A percentile compares a stretch with the other conserved stretches of the same genome.
Conservation (phyloP, 257 asterid species). For the Thymus quinquecostatus region DNA sequence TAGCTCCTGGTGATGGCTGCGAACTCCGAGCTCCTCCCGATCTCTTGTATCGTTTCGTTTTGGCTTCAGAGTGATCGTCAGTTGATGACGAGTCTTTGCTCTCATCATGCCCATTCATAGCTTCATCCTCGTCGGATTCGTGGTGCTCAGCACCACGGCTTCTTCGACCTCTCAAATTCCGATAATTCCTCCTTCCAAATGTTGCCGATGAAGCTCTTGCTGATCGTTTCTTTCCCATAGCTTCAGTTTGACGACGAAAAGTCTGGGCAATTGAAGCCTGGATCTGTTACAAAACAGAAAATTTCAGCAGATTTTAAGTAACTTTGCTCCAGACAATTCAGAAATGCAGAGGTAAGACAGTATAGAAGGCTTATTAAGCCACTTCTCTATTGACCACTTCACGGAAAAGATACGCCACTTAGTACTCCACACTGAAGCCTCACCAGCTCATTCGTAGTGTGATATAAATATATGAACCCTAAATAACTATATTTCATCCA, state of each 20-base stretch:
- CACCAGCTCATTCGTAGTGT: conserved; percentile 9
- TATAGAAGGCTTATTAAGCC: background rate
- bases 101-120: conserved; percentile 55
- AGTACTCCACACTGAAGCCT: conserved; percentile 19
- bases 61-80: conserved; percentile 72
- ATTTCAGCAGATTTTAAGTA: conserved; percentile 13
- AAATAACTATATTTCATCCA: conserved; percentile 23
- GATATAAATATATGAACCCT: conserved; percentile 12
- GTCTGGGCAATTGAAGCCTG: conserved; percentile 89
- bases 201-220: conserved; percentile 52
- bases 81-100: conserved; percentile 84
- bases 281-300: conserved; percentile 50
- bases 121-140: conserved; percentile 82
- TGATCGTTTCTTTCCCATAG: conserved; percentile 71
- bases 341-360: conserved; percentile 12
- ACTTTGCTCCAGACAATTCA: conserved; percentile 6
- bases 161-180: conserved; percentile 67
- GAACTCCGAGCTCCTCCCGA: conserved; percentile 55
- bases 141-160: conserved; percentile 53
- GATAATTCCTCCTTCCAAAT: conserved; percentile 56
- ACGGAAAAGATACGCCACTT: conserved; percentile 4
- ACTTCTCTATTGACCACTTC: conserved; percentile 2
- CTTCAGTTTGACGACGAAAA: conserved; percentile 79
- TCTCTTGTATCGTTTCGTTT: conserved; percentile 61
- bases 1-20: conserved; percentile 59